Conservation (phyloP, 73 alveolate species). For the Tetrahymena borealis region DNA sequence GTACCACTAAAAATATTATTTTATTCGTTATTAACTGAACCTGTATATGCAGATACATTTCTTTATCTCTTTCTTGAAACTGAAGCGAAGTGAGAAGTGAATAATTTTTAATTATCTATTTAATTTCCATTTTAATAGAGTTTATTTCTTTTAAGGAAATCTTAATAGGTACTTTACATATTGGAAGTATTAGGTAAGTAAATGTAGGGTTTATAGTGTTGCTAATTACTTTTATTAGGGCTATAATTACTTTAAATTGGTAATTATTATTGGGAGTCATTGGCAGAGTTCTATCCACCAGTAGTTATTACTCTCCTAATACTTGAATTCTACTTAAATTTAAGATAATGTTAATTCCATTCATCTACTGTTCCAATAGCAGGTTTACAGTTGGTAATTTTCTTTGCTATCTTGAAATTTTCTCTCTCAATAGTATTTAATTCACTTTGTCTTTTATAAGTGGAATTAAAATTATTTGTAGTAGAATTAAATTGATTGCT, state of each 20-base stretch:
- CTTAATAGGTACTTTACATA: not conserved
- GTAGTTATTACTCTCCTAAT: not conserved
- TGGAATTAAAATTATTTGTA: not conserved
- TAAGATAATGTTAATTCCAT: not conserved
- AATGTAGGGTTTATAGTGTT: not conserved
- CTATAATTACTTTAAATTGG: not conserved
- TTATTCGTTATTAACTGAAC: not conserved
- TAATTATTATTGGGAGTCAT: not conserved
- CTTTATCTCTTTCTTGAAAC: not conserved
- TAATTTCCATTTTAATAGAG: not conserved
- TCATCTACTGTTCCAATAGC: not conserved
- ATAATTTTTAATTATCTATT: not conserved
- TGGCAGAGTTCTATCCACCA: not conserved
- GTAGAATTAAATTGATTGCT: not conserved
- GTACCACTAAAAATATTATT: not conserved
- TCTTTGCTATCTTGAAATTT: not conserved
- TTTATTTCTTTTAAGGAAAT: not conserved
- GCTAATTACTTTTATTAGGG: not conserved
- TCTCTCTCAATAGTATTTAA: not conserved
- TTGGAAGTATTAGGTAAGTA: not conserved
- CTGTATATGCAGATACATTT: not conserved
- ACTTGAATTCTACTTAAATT: not conserved
- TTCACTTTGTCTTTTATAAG: not conserved
- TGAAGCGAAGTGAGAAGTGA: not conserved
- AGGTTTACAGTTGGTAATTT: not conserved